Conservation (phyloP, 805 yeast species). For the Starmera amethionina region DNA sequence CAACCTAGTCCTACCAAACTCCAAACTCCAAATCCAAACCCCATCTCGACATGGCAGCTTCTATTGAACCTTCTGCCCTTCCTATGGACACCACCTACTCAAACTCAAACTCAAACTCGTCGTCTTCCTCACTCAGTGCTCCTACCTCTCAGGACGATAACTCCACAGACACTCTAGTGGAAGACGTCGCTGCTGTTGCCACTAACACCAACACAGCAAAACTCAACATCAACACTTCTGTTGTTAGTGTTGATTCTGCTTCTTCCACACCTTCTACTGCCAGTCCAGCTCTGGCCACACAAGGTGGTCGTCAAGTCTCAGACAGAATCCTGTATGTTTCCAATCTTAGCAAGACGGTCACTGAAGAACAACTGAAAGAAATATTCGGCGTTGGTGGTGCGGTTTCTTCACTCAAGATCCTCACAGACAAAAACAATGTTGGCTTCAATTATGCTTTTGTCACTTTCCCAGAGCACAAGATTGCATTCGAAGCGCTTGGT, state of each 20-base stretch:
- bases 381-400: constrained; percentile 54
- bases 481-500: constrained; percentile 55
- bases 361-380: constrained; percentile 53
- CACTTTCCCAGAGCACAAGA: constrained; percentile 49
- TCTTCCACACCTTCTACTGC: constrained; percentile 3
- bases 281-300: constrained; percentile 56
- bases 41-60: no score
- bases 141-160: no score
- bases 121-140: no score
- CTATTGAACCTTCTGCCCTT: no score
- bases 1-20: no score
- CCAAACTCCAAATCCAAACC: no score
- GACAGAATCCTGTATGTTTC: constrained; percentile 71
- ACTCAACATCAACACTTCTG: neutral
- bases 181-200: neutral
- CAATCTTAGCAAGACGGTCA: constrained; percentile 51
- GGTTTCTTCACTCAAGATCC: constrained; percentile 55
- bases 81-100: no score
- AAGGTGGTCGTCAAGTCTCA: constrained; percentile 77
- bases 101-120: no score
- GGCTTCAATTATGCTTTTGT: constrained; percentile 80
- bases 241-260: constrained; percentile 2
- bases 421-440: constrained; percentile 64
- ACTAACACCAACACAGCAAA: neutral
- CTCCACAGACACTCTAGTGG: neutral